Evolutionary conservation across 148 eudicot species (phyloP), one percentile per base, ranked within the genome.

Genomic region (Mesembryanthemum crystallinum): DNA sequence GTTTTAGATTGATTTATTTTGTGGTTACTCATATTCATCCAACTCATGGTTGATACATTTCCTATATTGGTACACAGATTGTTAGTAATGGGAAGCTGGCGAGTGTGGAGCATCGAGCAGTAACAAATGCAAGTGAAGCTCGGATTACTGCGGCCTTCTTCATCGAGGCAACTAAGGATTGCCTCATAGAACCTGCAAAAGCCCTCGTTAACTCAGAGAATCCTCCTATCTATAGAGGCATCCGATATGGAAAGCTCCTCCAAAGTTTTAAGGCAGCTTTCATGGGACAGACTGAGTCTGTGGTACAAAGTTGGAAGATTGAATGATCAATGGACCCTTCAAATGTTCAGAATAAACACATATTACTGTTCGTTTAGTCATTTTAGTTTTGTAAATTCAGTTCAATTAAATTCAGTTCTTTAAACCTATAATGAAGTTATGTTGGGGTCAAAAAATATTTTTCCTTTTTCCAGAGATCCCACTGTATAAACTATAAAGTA

Each of bases 21-120:
- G 32, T 60, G 33, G 6, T 11, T 60, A n/a, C n/a, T n/a, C n/a
- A n/a, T n/a, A n/a, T n/a, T n/a, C n/a, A n/a, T n/a, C n/a, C n/a
- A n/a, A n/a, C n/a, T n/a, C n/a, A n/a, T n/a, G n/a, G n/a, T n/a
- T n/a, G n/a, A n/a, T n/a, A n/a, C n/a, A n/a, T n/a, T n/a, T n/a
- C n/a, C n/a, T n/a, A n/a, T n/a, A n/a, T n/a, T n/a, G n/a, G n/a
- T 35, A 6, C 6, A 58, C 45, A 74, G 84, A 45, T 74, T 62
- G 62, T 82, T 11, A 82, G 78, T 27, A 83, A 80, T 65, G 83
- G 80, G 20, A 80, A 83, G 79, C 74, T 83, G 9, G 76, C 20
- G 23, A 47, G 72, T 33, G 72, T 71, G 25, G 78, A 77, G 27
- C 86, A 83, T 61, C 64, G 86, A 25, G 86, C 51, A 17, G 83